Base-by-base conservation (phyloP, 2,329 filamentous ascomycete genomes). In the Fusarium napiforme region DNA sequence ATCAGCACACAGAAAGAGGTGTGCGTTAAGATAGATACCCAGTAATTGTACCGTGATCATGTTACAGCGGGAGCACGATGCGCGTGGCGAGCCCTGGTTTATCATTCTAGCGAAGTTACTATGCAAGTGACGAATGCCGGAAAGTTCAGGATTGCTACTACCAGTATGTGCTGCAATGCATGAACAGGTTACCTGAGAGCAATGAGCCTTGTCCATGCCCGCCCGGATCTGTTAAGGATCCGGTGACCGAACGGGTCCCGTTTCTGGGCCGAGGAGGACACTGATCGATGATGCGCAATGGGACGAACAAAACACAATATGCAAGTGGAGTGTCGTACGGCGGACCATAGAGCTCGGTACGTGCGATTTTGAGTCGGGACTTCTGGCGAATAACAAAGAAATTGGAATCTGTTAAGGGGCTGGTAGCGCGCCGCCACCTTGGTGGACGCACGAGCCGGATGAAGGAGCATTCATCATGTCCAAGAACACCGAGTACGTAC, bases 321-420 rank as follows among this genome's bases (percentile, higher is more conserved):
- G 19, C 14, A 15, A 64, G 71, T 61, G 60, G 65, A 26, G 57
- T 15, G 14, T 5, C 8, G 26, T 74, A 55, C 75, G 75, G 75
- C 60, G 50, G 62, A 57, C 74, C 65, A 60, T 49, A 78, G 60
- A 56, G 58, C 55, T 59, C 11, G 64, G 64, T 78, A 78, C 75
- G 45, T 67, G 73, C 73, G 65, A 60, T 62, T 69, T 23, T 60
- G 43, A 36, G 30, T 45, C 57, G 52, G 64, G 49, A 70, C 68
- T 74, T 59, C 50, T 70, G 59, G 53, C 61, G 32, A 72, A 71
- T 58, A 66, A 71, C 47, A 75, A 76, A 37, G 75, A 77, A 66
- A 78, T 78, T 76, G 69, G 69, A 60, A 42, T 43, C n/a, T 71
- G 67, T 72, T 77, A 77, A 78, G 76, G 76, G 76, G 76, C 43